Evolutionary conservation across 441 rosid genomes (phyloP).

Genomic region (Adansonia grandidieri): DNA sequence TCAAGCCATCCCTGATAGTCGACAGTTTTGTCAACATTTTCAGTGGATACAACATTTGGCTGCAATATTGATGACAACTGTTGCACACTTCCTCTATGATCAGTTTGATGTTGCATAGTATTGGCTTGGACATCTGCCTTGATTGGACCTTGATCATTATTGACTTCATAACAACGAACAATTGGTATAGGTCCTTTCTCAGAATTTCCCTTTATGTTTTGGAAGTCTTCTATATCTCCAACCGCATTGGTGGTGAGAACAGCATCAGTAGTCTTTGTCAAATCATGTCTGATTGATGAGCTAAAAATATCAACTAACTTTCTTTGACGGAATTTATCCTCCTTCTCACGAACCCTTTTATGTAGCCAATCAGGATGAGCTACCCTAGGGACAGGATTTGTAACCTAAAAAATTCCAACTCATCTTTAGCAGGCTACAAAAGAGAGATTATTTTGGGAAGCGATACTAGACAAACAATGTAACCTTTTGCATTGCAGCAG

Average conservation of each 20-base stretch:
- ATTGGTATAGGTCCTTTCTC: constrained; percentile 67
- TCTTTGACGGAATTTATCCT: constrained; percentile 88
- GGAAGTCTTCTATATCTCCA: constrained; percentile 88
- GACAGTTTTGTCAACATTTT: constrained; percentile 68
- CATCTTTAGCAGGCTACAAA: constrained; percentile 32
- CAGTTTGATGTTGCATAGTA: constrained; percentile 36
- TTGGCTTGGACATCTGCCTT: constrained; percentile 32
- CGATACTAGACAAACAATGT: constrained; percentile 29
- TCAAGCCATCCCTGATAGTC: constrained; percentile 99
- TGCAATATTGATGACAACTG: constrained; percentile 42
- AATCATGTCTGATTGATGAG: constrained; percentile 46
- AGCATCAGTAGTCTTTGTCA: constrained; percentile 35
- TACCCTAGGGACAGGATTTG: constrained; percentile 98
- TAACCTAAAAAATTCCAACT: constrained; percentile 58
- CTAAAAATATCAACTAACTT: constrained; percentile 78
- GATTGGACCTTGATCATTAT: constrained; percentile 41
- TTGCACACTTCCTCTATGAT: constrained; percentile 29
- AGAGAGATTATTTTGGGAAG: constrained; percentile 26
- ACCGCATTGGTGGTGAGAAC: constrained; percentile 31
- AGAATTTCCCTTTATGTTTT: constrained; percentile 48
- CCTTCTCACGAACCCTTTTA: constrained; percentile 94
- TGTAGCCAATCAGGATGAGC: constrained; percentile 99
- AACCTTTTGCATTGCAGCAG: constrained; percentile 99
- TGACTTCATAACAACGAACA: constrained; percentile 62
- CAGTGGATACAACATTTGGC: constrained; percentile 38